These are phyloP conservation scores for Schizothecium vesticola DNA, from an alignment of 495 filamentous ascomycete genomes.

Conservation along the genomic window DNA sequence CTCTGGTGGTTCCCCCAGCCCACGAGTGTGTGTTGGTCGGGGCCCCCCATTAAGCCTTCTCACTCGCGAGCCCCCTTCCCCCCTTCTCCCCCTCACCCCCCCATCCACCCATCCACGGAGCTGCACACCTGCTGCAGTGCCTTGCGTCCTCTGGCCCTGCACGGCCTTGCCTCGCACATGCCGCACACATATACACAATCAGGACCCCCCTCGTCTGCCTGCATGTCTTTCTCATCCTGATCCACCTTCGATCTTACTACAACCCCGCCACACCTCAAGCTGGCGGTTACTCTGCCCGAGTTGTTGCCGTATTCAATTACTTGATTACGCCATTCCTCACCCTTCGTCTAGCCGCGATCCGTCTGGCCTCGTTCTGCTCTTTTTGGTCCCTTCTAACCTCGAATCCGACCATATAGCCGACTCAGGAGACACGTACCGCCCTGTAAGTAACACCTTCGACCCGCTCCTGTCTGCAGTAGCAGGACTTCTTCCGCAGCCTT, in stretches of 20 bases:
- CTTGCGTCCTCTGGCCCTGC: slow-evolving; percentile 35
- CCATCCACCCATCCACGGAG: slow-evolving; percentile 22
- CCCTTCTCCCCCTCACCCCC: slow-evolving; percentile 17
- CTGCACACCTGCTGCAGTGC: slow-evolving; percentile 34
- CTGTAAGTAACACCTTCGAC: slow-evolving; percentile 36
- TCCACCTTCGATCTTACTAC: slow-evolving; percentile 33
- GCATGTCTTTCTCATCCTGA: slow-evolving; percentile 39
- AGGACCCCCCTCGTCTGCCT: slow-evolving; percentile 32
- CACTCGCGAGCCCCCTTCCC: slow-evolving; percentile 15
- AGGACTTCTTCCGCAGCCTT: neutral
- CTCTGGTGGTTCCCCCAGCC: slow-evolving; percentile 20
- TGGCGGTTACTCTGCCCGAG: slow-evolving; percentile 23
- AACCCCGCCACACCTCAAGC: slow-evolving; percentile 27
- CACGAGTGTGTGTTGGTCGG: slow-evolving; percentile 1
- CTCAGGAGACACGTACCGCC: slow-evolving; percentile 48
- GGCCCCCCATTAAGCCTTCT: slow-evolving; percentile 21
- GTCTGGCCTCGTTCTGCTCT: slow-evolving; percentile 13
- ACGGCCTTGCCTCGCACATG: slow-evolving; percentile 29
- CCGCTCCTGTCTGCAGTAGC: neutral
- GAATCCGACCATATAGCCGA: slow-evolving; percentile 37
- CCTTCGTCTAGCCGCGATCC: slow-evolving; percentile 18
- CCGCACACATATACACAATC: slow-evolving; percentile 31
- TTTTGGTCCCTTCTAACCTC: slow-evolving; percentile 35
- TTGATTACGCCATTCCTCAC: slow-evolving; percentile 12
- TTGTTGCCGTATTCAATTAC: slow-evolving; percentile 29